A percentile compares a stretch with the other conserved stretches of the same genome.
Conservation (phyloP, 2,329 filamentous ascomycete genomes). For the Dactylella cylindrospora region DNA sequence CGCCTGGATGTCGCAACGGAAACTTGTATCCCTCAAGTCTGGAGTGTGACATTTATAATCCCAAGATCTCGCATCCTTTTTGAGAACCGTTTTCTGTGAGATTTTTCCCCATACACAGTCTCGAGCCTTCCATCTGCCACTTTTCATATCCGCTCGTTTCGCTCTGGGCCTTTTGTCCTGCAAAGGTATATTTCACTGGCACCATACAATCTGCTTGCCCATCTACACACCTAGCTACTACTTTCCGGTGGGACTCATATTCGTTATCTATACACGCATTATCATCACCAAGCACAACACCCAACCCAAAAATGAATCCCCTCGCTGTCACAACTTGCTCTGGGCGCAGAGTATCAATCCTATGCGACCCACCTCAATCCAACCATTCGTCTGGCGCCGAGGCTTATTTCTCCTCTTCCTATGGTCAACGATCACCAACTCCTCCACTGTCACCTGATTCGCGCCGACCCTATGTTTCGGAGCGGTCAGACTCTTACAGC, state of each 20-base stretch:
- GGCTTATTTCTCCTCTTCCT: constrained; percentile 43
- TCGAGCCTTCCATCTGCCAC: too few species aligned
- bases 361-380: constrained; percentile 44
- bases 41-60: constrained; percentile 36
- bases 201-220: too few species aligned
- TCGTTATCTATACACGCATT: too few species aligned
- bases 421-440: constrained; percentile 47
- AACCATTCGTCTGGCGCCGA: constrained; percentile 35
- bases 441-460: constrained; percentile 48
- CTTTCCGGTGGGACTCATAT: too few species aligned
- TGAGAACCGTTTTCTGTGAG: constrained; percentile 2
- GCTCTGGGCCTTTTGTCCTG: too few species aligned
- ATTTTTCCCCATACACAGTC: constrained; percentile 15
- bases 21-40: too few species aligned
- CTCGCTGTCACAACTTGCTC: constrained; percentile 48
- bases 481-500: constrained; percentile 46
- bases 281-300: too few species aligned
- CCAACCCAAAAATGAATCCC: constrained; percentile 46
- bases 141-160: too few species aligned
- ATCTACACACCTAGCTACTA: too few species aligned
- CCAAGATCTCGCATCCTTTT: constrained; percentile 36
- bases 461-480: constrained; percentile 45
- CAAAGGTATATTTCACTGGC: too few species aligned
- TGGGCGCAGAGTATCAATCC: constrained; percentile 48
- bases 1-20: constrained; percentile 45